Evolutionary conservation across 1,139 yeast species (phyloP), one percentile per base, ranked within the genome.

Genomic region (Candida glucosophila): DNA sequence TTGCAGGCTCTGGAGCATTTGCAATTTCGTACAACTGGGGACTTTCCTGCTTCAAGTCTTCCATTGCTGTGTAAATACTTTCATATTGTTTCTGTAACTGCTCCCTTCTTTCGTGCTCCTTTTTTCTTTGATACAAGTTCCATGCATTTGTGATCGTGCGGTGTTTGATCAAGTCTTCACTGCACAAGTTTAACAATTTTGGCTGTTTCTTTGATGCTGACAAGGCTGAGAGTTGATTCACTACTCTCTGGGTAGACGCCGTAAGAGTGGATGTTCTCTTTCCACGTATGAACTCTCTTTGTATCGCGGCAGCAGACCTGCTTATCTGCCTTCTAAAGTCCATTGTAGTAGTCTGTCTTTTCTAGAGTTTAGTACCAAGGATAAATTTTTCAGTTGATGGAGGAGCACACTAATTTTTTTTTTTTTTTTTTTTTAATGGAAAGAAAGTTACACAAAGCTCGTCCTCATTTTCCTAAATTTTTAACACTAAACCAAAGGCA

Each of bases 191-290:
- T 35, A 90, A 56, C 41, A 83, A 61, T 41, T 77, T 73, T 24
- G 98, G 97, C 50, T 80, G 90, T 55, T 85, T 86, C 58, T 85
- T 75, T 33, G 82, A 71, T 11, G 95, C 95, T 14, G 92, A 76
- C 43, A 85, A 56, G 14, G 88, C 95, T 22, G 93, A 79, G 35
- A 86, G 66, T 56, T 88, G 92, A 31, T 78, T 72, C 29, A 77
- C 73, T 27, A 77, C 68, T 43, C 67, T 67, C 43, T 77, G 83
- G 6, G 82, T 76, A 17, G 73, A 67, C 2, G 83, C 69, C 14
- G 72, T 64, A 25, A 72, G 49, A 6, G 43, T 43, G 27, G 46
- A 47, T 43, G 45, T 52, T 45, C 43, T 57, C 43, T 55, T 67
- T 20, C 55, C 63, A 49, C 62, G 57, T 20, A 49, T 54, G 29